phyloP scores from a whole-genome alignment of 768 basidiomycete genomes.

The Serendipita vermifera region DNA sequence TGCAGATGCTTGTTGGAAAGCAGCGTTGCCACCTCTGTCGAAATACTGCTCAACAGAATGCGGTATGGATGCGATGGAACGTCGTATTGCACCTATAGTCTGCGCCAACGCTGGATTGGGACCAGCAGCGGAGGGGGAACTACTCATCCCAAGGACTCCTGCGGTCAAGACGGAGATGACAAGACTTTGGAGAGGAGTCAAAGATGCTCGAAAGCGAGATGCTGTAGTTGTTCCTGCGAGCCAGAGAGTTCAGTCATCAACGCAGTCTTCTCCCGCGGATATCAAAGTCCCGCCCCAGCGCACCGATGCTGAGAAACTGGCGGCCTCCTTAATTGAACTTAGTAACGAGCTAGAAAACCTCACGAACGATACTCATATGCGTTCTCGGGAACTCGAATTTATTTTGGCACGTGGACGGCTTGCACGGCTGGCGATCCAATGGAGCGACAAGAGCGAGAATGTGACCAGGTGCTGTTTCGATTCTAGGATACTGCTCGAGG shows the following conservation, averaged over 20 bases:
- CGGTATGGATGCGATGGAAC: conserved; percentile 33
- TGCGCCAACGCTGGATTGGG: not conserved
- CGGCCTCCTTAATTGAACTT: not conserved
- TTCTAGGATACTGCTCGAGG: conserved; percentile 68
- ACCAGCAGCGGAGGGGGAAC: conserved; percentile 12
- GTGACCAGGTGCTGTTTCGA: conserved; percentile 79
- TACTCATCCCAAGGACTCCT: not conserved
- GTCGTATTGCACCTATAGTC: not conserved
- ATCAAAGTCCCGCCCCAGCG: not conserved
- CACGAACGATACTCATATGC: conserved; percentile 45
- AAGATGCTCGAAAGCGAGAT: conserved; percentile 54
- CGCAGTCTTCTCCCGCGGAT: not conserved
- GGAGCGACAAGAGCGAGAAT: conserved; percentile 37
- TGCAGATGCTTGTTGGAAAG: conserved; percentile 56
- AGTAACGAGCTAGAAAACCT: conserved; percentile 28
- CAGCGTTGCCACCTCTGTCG: conserved; percentile 68
- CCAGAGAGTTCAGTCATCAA: no score
- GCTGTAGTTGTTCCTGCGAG: conserved; percentile 45
- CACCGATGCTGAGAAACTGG: not conserved
- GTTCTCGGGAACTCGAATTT: conserved; percentile 57
- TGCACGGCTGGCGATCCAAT: conserved; percentile 50
- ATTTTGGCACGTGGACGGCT: conserved; percentile 58
- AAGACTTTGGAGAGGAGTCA: conserved; percentile 61
- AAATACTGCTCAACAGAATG: conserved; percentile 90
- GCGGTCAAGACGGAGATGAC: conserved; percentile 29